Evolutionary conservation across 148 eudicot genomes (phyloP), one percentile per base, ranked within the genome.

Genomic region (Chenopodium formosanum): DNA sequence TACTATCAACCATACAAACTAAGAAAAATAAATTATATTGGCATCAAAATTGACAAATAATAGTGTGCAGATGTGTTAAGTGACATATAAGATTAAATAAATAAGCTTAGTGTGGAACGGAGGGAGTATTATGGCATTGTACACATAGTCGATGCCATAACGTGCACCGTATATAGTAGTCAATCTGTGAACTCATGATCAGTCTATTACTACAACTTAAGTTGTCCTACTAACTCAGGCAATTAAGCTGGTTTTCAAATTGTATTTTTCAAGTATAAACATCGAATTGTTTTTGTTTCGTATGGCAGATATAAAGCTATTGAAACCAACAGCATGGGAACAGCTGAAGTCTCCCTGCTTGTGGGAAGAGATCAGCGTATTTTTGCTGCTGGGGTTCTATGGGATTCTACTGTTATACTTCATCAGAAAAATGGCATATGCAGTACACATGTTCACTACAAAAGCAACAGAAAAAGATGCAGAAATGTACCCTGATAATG

Each of bases 311-410:
- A 56, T 81, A 32, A 73, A 82, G 81, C 72, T 82, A 73, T 78
- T 79, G 76, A 78, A 85, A 69, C 78, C 69, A 77, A 79, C 76
- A 74, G 75, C 78, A 81, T 88, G 90, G 95, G 87, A 77, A 29
- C 84, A 88, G 82, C 79, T 83, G 74, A 79, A 76, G 29, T 91
- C 91, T 10, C 90, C 87, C 10, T 95, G 97, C 89, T 20, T 89
- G 34, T 88, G 87, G 91, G 94, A 92, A 79, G 84, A 87, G 52
- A 89, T 94, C 82, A 89, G 91, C 85, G 76, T 88, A 48, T 23
- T 86, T 76, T 78, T 93, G 68, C 91, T 88, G 66, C 84, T 89
- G 37, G 91, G 88, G 11, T 93, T 91, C 86, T 83, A 93, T 20
- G 89, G 84, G 23, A 82, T 91, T 84, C 48, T 86, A 23, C 46